Evolutionary conservation across 164 flowering plant species (phyloP), one percentile per base, ranked within the genome.

Genomic region (Macadamia integrifolia): DNA sequence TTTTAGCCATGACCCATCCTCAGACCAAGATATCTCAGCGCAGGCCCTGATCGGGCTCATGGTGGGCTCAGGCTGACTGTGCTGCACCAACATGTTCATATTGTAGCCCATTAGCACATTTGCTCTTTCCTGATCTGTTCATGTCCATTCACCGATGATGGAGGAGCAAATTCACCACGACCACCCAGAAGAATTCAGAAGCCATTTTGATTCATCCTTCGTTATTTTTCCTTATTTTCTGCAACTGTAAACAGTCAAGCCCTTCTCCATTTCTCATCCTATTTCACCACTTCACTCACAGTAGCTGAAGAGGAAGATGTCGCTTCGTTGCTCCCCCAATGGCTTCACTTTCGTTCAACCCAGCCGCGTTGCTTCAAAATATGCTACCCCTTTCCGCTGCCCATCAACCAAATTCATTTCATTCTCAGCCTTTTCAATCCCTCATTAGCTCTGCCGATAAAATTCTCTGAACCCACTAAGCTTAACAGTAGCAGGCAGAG

Each of bases 401-500:
- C 67, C 67, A 72, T 72, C 75, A 68, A 71, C 56, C 79, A 66
- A 50, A 12, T 76, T 74, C 84, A 80, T 82, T 83, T 82, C 74
- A 79, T 66, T 61, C 66, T 78, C 35, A 7, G 28, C 61, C 69
- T 76, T 55, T 64, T 11, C 31, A 56, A 70, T 63, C 60, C 66
- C 50, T 56, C 75, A 56, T 58, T 62, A 48, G 11, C 58, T 56
- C 74, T 65, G 43, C 65, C 67, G 58, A 31, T 74, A 14, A 60
- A 72, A 40, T 64, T 32, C 60, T 74, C 75, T 31, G 13, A 73
- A 43, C 65, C 74, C 60, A 66, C 69, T 7, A 80, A 77, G 58
- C 61, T 73, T 61, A 35, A 5, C 40, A 35, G 70, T 69, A 35
- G 40, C 32, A 75, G 60, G 60, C 43, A 79, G 65, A 69, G 83